Evolutionary conservation across 2,329 filamentous ascomycete genomes (phyloP).

Genomic region (Aureobasidium sp.): DNA sequence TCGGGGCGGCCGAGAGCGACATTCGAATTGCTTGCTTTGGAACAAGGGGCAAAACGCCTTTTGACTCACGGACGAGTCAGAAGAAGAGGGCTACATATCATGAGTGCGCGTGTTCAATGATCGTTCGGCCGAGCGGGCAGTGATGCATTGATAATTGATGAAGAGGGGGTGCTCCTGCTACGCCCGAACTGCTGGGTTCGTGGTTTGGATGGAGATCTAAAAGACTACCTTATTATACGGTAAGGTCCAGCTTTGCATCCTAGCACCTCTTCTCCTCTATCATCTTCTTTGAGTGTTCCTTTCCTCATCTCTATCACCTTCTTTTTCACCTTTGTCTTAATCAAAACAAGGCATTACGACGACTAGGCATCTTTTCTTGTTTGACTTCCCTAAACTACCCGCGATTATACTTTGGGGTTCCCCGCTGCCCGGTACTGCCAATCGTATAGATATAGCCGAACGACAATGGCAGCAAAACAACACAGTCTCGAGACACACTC

Average conservation of each 20-base stretch:
- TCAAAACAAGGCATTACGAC: not conserved
- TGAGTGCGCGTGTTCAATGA: not conserved
- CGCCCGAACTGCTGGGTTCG: not conserved
- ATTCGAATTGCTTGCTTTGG: not conserved
- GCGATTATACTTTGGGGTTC: not conserved
- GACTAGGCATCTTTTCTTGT: not conserved
- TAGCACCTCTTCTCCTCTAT: not conserved
- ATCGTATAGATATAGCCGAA: not conserved
- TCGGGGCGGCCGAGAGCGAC: slow-evolving; percentile 7
- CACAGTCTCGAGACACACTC: not conserved
- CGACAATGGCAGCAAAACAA: not conserved
- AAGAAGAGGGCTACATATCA: not conserved
- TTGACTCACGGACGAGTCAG: not conserved
- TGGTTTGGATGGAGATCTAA: not conserved
- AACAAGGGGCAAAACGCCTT: not conserved
- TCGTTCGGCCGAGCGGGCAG: not conserved
- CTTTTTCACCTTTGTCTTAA: not conserved
- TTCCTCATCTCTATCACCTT: not conserved
- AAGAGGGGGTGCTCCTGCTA: not conserved
- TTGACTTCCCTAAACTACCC: not conserved
- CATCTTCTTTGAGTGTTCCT: no score
- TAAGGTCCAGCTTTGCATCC: not conserved
- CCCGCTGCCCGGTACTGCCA: not conserved
- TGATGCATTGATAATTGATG: not conserved
- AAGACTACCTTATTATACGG: not conserved